Conservation (phyloP, 441 rosid species). For the Pelargonium citronellum region DNA sequence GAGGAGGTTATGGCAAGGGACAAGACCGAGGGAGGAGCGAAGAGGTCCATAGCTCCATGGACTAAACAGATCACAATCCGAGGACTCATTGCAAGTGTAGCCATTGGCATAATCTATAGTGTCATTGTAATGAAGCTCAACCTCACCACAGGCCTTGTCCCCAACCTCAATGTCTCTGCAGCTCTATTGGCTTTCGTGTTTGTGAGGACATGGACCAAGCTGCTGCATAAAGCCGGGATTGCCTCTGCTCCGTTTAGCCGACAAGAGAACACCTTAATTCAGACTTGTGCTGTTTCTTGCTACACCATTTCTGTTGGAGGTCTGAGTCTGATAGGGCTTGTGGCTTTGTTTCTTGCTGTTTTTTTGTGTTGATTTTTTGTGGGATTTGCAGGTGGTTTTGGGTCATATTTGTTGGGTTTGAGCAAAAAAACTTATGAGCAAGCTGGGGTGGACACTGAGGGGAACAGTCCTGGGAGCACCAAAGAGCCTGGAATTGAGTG, state of each 20-base stretch:
- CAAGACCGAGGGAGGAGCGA: slow-evolving; percentile 31
- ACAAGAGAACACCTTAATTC: slow-evolving; percentile 82
- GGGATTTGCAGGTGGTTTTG: slow-evolving; percentile 70
- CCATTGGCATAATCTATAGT: slow-evolving; percentile 70
- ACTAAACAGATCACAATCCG: slow-evolving; percentile 68
- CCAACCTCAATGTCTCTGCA: slow-evolving; percentile 90
- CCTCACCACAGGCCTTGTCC: slow-evolving; percentile 83
- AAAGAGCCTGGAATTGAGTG: slow-evolving; percentile 83
- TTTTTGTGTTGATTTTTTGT: not conserved
- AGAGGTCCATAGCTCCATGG: slow-evolving; percentile 59
- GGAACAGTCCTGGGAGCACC: slow-evolving; percentile 54
- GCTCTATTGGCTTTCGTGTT: slow-evolving; percentile 73
- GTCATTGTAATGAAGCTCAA: slow-evolving; percentile 76
- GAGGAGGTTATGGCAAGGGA: slow-evolving; percentile 31
- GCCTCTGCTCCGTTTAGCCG: slow-evolving; percentile 62
- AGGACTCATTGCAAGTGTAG: slow-evolving; percentile 56
- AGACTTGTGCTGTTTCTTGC: slow-evolving; percentile 88
- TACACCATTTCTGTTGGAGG: slow-evolving; percentile 86
- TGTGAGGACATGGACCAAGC: slow-evolving; percentile 65
- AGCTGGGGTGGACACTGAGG: slow-evolving; percentile 50
- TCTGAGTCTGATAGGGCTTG: slow-evolving; percentile 13
- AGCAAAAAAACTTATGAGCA: slow-evolving; percentile 60
- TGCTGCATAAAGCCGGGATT: slow-evolving; percentile 62
- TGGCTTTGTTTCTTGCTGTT: not conserved
- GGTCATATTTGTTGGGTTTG: slow-evolving; percentile 78